These are phyloP conservation scores for Boletus sp. DNA, from an alignment of 768 basidiomycete genomes.

Conservation along the genomic window DNA sequence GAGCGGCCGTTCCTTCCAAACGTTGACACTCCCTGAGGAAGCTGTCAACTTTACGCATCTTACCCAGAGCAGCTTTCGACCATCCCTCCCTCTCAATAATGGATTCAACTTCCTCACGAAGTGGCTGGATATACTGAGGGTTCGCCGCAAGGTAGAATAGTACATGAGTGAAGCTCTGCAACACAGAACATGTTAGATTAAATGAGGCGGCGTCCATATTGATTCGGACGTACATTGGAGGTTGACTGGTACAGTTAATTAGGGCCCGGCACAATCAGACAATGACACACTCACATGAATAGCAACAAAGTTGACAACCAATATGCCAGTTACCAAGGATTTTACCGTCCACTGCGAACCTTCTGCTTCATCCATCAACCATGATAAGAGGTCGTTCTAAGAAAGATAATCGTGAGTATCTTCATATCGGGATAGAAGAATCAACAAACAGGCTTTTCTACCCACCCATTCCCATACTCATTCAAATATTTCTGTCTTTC, in stretches of 20 bases:
- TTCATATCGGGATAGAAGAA: background rate
- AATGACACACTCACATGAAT: background rate
- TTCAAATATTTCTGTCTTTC: background rate
- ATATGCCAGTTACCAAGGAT: background rate
- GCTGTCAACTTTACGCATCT: slow-evolving; percentile 38
- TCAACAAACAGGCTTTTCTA: background rate
- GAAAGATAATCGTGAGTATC: background rate
- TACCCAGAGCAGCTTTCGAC: slow-evolving; percentile 24
- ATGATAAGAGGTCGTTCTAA: background rate
- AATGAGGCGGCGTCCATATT: background rate
- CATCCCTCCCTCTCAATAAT: slow-evolving; percentile 29
- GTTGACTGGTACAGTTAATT: background rate
- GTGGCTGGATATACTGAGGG: slow-evolving; percentile 32
- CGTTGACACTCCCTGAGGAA: slow-evolving; percentile 39
- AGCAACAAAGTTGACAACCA: background rate
- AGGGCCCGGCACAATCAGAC: background rate
- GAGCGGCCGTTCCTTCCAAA: slow-evolving; percentile 24
- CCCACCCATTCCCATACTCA: background rate
- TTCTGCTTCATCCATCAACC: background rate
- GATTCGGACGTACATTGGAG: background rate
- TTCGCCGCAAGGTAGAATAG: slow-evolving; percentile 36
- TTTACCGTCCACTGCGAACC: background rate
- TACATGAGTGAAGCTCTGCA: slow-evolving; percentile 32
- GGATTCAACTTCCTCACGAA: slow-evolving; percentile 39
- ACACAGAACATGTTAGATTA: background rate